phyloP scores from a whole-genome alignment of 2,329 filamentous ascomycete species.

The Claviceps sp. region DNA sequence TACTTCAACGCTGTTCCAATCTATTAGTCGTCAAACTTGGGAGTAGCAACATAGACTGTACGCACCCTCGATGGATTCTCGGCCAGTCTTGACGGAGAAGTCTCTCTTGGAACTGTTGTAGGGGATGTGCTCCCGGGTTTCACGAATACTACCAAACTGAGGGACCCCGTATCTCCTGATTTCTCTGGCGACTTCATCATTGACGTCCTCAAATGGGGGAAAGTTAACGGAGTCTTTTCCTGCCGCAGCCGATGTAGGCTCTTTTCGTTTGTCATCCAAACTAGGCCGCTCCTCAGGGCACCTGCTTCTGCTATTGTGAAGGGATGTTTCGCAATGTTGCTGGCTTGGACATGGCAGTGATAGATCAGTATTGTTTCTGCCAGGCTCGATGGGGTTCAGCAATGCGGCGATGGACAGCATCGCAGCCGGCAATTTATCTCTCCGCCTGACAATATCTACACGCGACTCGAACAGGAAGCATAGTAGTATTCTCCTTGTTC shows the following conservation, averaged over 20 bases:
- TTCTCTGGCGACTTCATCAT: slow-evolving; percentile 31
- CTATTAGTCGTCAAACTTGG: neutral
- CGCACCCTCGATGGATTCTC: slow-evolving; percentile 78
- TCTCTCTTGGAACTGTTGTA: slow-evolving; percentile 92
- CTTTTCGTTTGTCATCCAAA: neutral
- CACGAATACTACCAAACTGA: slow-evolving; percentile 48
- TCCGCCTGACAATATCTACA: neutral
- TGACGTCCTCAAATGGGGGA: slow-evolving; percentile 55
- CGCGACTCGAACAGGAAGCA: neutral
- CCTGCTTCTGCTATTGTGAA: neutral
- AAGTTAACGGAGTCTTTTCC: slow-evolving; percentile 39
- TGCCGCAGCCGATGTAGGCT: neutral
- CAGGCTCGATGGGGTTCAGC: slow-evolving; percentile 1
- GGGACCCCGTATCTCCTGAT: slow-evolving; percentile 48
- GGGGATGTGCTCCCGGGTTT: slow-evolving; percentile 64
- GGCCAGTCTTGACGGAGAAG: slow-evolving; percentile 73
- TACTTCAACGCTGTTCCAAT: slow-evolving; percentile 61
- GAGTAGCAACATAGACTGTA: neutral
- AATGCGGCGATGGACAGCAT: slow-evolving; percentile 3
- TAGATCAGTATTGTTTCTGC: neutral
- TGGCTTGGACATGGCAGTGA: neutral
- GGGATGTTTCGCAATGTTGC: neutral
- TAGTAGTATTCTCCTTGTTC: neutral
- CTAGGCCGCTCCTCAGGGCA: neutral
- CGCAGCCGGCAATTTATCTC: neutral